phyloP scores from a whole-genome alignment of 73 alveolate genomes.

The Paramecium sexaurelia region DNA sequence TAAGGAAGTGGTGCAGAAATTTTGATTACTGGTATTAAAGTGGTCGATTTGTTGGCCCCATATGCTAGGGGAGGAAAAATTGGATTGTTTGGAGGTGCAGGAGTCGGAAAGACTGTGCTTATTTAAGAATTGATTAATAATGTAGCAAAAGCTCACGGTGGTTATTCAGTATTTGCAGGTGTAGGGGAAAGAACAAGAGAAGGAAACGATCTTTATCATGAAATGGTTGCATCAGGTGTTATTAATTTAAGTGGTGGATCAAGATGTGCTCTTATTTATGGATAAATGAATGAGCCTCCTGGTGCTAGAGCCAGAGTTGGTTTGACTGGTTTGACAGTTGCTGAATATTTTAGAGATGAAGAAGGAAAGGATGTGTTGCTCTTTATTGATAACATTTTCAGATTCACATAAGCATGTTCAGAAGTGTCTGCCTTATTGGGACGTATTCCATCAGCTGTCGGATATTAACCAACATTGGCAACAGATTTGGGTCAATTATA shows the following conservation, averaged over 20 bases:
- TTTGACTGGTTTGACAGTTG: constrained; percentile 96
- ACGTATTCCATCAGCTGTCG: constrained; percentile 99
- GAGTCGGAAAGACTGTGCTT: constrained; percentile 99
- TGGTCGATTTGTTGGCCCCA: constrained; percentile 98
- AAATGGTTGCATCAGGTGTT: constrained; percentile 89
- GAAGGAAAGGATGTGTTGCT: constrained; percentile 98
- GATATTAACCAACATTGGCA: constrained; percentile 98
- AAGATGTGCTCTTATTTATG: constrained; percentile 96
- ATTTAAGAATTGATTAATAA: constrained; percentile 97
- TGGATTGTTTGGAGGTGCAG: constrained; percentile 97
- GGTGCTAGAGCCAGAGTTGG: constrained; percentile 99
- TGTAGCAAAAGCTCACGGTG: constrained; percentile 96
- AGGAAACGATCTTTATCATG: constrained; percentile 93
- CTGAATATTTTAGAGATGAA: constrained; percentile 98
- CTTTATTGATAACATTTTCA: constrained; percentile 97
- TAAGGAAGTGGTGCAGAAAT: constrained; percentile 91
- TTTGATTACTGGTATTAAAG: constrained; percentile 93
- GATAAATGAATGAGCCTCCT: constrained; percentile 99
- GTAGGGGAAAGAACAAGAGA: constrained; percentile 96
- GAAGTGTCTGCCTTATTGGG: constrained; percentile 99
- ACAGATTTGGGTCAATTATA: constrained; percentile 95
- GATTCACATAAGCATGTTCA: constrained; percentile 98
- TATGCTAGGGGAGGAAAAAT: constrained; percentile 96
- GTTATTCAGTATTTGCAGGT: constrained; percentile 98
- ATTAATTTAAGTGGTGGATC: constrained; percentile 76